Conservation (phyloP, 305 asterid genomes). For the Fraxinus latifolia region DNA sequence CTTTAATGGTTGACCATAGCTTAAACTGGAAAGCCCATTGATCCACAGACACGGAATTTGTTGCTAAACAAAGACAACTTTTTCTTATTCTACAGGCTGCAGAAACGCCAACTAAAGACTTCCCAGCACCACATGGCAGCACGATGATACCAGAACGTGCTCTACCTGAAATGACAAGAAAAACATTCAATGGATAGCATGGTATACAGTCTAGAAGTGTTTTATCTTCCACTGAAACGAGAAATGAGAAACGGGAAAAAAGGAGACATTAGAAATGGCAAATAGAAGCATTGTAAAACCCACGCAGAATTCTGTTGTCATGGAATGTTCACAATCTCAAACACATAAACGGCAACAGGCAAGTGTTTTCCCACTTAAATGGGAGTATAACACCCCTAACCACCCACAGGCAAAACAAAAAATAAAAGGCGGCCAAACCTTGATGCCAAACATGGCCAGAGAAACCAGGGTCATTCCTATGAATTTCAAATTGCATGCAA, state of each 20-base stretch:
- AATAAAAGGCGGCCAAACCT: background rate
- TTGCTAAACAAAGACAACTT: conserved; percentile 98
- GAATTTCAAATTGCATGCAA: background rate
- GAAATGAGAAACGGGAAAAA: background rate
- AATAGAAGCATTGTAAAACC: background rate
- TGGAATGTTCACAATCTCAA: background rate
- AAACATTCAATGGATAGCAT: background rate
- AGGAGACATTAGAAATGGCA: background rate
- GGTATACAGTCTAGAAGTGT: conserved; percentile 7
- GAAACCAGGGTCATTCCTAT: background rate
- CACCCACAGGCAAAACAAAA: background rate
- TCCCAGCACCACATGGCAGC: conserved; percentile 99
- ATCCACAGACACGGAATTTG: conserved; percentile 98
- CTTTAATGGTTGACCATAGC: conserved; percentile 93
- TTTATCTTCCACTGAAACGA: background rate
- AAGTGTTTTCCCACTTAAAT: background rate
- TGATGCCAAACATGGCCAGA: background rate
- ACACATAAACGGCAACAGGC: background rate
- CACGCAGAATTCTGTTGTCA: background rate
- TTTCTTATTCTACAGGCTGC: conserved; percentile 92
- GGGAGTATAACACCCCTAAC: background rate
- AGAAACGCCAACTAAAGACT: conserved; percentile 97
- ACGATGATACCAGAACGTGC: conserved; percentile 98
- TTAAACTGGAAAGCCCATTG: conserved; percentile 99
- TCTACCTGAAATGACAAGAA: conserved; percentile 60